Percentiles rank a stretch among this genome's conserved stretches.
Evolutionary conservation across 2,329 filamentous ascomycete species (phyloP).

Genomic region (Ophiostoma quercus): DNA sequence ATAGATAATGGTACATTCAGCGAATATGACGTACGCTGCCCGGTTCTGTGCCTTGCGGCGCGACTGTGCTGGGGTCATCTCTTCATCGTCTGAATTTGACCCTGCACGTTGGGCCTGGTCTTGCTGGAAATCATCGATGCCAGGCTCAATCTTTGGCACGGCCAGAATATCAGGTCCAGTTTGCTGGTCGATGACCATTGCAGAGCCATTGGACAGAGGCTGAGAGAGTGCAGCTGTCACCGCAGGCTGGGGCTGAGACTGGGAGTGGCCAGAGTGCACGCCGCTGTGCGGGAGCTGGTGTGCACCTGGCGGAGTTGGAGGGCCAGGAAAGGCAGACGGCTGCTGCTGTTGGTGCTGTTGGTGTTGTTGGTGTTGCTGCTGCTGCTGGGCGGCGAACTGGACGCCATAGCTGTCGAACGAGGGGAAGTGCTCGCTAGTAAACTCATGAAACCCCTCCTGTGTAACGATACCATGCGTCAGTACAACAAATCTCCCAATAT

Average conservation of each 20-base stretch:
- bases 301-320: constrained; percentile 49
- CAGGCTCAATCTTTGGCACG: constrained; percentile 38
- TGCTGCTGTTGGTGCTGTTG: constrained; percentile 21
- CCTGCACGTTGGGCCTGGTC: constrained; percentile 35
- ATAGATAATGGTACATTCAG: background rate
- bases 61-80: constrained; percentile 53
- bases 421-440: constrained; percentile 46
- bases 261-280: constrained; percentile 28
- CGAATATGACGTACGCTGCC: constrained; percentile 51
- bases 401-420: constrained; percentile 43
- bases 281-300: constrained; percentile 32
- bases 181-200: constrained; percentile 27
- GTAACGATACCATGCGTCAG: constrained; percentile 26
- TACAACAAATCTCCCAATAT: background rate
- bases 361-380: constrained; percentile 1
- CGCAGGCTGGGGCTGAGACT: constrained; percentile 23
- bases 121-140: constrained; percentile 32
- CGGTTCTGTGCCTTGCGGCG: constrained; percentile 58
- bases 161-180: constrained; percentile 34
- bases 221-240: background rate
- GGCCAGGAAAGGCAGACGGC: constrained; percentile 39
- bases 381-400: constrained; percentile 37
- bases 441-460: constrained; percentile 48
- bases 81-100: constrained; percentile 53
- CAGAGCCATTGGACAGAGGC: constrained; percentile 5